Percentiles rank a stretch among this genome's conserved stretches.
Conservation (phyloP, 805 yeast species). For the Candida coleopterorum region DNA sequence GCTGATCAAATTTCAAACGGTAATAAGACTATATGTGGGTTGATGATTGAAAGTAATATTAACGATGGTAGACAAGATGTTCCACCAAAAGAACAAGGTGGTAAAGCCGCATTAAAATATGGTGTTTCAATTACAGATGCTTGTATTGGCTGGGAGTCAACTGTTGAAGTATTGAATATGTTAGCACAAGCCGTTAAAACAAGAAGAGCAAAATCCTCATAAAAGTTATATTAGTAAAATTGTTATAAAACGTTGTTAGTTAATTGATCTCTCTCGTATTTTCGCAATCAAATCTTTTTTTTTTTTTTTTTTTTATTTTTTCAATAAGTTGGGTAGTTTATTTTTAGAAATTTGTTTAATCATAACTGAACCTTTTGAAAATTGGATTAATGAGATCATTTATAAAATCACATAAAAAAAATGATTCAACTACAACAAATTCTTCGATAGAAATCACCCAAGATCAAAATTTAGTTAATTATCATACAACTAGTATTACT, state of each 20-base stretch:
- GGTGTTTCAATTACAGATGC: slow-evolving; percentile 98
- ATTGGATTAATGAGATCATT: slow-evolving; percentile 31
- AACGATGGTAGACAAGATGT: slow-evolving; percentile 92
- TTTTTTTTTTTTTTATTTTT: too few relatives aligned
- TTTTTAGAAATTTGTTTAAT: too few relatives aligned
- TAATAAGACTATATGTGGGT: slow-evolving; percentile 74
- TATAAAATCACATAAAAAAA: slow-evolving; percentile 23
- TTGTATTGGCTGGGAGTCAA: slow-evolving; percentile 86
- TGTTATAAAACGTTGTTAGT: too few relatives aligned
- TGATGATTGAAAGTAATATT: slow-evolving; percentile 94
- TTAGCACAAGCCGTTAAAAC: slow-evolving; percentile 76
- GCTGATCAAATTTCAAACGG: slow-evolving; percentile 79
- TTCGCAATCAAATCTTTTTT: too few relatives aligned
- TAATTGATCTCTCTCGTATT: too few relatives aligned
- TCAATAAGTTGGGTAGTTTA: too few relatives aligned
- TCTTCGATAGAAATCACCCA: slow-evolving; percentile 5
- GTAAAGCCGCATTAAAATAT: slow-evolving; percentile 69
- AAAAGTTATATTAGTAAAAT: too few relatives aligned
- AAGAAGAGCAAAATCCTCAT: slow-evolving; percentile 58
- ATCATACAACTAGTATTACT: not conserved
- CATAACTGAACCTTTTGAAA: too few relatives aligned
- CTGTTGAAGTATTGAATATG: slow-evolving; percentile 63
- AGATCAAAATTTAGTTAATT: not conserved
- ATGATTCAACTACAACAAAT: slow-evolving; percentile 11
- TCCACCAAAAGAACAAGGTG: slow-evolving; percentile 61